Evolutionary conservation across 164 flowering plant species (phyloP).

Genomic region (Magnolia sinica): DNA sequence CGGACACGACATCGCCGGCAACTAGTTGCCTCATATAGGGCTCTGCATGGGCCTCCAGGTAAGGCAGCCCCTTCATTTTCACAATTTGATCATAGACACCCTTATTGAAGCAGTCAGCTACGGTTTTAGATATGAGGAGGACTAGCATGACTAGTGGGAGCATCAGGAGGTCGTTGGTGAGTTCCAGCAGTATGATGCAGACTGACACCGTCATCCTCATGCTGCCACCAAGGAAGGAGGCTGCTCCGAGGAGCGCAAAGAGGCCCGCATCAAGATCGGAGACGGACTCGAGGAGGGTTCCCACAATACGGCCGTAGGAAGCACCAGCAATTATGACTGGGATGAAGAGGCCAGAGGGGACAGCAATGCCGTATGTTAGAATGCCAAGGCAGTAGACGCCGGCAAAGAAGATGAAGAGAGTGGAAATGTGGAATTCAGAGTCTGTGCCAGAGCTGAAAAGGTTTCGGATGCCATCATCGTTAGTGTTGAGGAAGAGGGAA

Average conservation of each 20-base stretch:
- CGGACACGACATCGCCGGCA: constrained; percentile 82
- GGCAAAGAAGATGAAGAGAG: constrained; percentile 56
- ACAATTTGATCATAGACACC: constrained; percentile 92
- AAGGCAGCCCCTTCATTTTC: constrained; percentile 87
- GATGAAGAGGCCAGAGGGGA: constrained; percentile 93
- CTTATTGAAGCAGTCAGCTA: constrained; percentile 80
- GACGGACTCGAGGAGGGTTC: constrained; percentile 44
- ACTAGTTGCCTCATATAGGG: constrained; percentile 85
- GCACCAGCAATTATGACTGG: constrained; percentile 96
- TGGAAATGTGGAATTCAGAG: constrained; percentile 48
- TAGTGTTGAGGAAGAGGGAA: constrained; percentile 78
- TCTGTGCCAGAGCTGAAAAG: constrained; percentile 51
- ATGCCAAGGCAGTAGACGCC: constrained; percentile 69
- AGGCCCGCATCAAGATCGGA: constrained; percentile 68
- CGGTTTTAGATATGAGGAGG: constrained; percentile 90
- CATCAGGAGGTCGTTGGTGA: constrained; percentile 79
- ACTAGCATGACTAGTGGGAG: constrained; percentile 90
- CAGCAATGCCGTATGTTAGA: constrained; percentile 82
- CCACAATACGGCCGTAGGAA: constrained; percentile 81
- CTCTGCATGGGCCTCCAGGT: constrained; percentile 84
- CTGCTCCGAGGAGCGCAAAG: constrained; percentile 88
- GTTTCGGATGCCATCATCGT: constrained; percentile 86
- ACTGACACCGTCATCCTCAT: constrained; percentile 98
- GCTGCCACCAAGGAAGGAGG: constrained; percentile 93
- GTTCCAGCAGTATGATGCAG: constrained; percentile 89